phyloP scores from a whole-genome alignment of 1,284 basidiomycete genomes.

The Mycosarcoma maydis region DNA sequence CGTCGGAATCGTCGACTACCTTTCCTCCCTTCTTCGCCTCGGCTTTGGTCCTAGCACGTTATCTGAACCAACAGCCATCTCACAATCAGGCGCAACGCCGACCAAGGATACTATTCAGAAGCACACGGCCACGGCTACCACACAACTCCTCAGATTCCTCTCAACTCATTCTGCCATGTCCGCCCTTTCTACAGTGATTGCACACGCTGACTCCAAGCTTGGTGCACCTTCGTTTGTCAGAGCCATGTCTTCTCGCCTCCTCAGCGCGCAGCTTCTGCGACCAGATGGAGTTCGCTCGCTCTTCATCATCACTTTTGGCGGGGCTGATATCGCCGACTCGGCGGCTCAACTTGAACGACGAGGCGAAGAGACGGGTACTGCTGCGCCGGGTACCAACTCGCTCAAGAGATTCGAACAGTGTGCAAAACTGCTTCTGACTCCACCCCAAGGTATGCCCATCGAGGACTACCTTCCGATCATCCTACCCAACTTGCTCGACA shows the following conservation, averaged over 20 bases:
- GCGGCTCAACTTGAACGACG: slow-evolving; percentile 28
- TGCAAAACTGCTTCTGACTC: slow-evolving; percentile 43
- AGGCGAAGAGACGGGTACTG: slow-evolving; percentile 20
- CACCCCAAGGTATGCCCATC: slow-evolving; percentile 46
- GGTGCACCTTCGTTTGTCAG: slow-evolving; percentile 47
- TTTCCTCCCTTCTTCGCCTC: slow-evolving; percentile 33
- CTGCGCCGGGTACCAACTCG: slow-evolving; percentile 31
- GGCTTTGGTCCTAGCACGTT: slow-evolving; percentile 42
- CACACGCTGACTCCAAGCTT: slow-evolving; percentile 18
- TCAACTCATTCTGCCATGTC: slow-evolving; percentile 45
- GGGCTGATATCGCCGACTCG: slow-evolving; percentile 24
- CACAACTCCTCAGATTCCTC: slow-evolving; percentile 27
- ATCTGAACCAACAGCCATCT: background rate
- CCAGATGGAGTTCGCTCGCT: slow-evolving; percentile 60
- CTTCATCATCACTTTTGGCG: slow-evolving; percentile 52
- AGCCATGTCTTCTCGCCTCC: slow-evolving; percentile 42
- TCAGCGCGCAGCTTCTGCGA: slow-evolving; percentile 58
- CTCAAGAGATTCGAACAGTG: slow-evolving; percentile 40
- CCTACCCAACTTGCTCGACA: slow-evolving; percentile 41
- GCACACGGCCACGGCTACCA: slow-evolving; percentile 27
- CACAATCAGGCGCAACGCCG: slow-evolving; percentile 1
- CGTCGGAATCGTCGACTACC: slow-evolving; percentile 39
- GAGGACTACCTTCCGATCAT: slow-evolving; percentile 38
- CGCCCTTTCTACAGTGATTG: slow-evolving; percentile 41
- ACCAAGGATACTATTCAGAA: slow-evolving; percentile 22